Conservation (phyloP, 1,139 yeast species). For the Williopsis jadinii region DNA sequence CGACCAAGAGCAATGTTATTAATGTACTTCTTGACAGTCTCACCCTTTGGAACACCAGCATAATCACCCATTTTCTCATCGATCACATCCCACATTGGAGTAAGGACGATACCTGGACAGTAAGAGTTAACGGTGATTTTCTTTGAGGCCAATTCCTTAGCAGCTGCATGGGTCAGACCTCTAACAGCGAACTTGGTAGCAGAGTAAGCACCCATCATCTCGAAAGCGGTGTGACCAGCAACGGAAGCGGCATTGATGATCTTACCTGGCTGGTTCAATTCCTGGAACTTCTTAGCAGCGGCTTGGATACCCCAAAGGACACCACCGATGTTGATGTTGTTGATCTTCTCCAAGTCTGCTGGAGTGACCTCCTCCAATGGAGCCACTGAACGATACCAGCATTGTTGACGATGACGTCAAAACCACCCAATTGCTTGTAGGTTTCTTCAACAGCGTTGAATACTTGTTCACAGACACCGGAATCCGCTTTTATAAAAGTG, state of each 20-base stretch:
- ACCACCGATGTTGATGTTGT: conserved; percentile 25
- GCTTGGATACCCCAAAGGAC: conserved; percentile 28
- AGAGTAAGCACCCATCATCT: conserved; percentile 21
- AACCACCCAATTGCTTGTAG: conserved; percentile 22
- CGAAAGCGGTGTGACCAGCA: conserved; percentile 20
- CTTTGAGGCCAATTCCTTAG: conserved; percentile 23
- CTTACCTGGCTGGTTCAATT: conserved; percentile 23
- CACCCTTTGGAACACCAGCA: conserved; percentile 19
- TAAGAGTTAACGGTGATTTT: conserved; percentile 24
- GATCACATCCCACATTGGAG: conserved; percentile 26
- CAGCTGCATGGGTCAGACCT: conserved; percentile 27
- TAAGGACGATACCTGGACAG: conserved; percentile 26
- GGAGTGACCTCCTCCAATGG: conserved; percentile 21
- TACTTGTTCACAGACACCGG: conserved; percentile 20
- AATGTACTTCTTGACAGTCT: conserved; percentile 15
- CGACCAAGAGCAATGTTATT: conserved; percentile 21
- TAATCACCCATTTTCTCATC: conserved; percentile 19
- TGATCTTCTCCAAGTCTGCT: conserved; percentile 18
- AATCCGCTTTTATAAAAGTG: conserved; percentile 21
- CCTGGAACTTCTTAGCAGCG: conserved; percentile 24
- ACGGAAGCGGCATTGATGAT: conserved; percentile 26
- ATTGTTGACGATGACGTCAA: conserved; percentile 27
- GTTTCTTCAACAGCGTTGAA: conserved; percentile 22
- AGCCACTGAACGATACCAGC: conserved; percentile 25
- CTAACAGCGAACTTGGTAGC: conserved; percentile 26